Conservation (phyloP, 2,329 filamentous ascomycete genomes). For the Neospermospora avenae region DNA sequence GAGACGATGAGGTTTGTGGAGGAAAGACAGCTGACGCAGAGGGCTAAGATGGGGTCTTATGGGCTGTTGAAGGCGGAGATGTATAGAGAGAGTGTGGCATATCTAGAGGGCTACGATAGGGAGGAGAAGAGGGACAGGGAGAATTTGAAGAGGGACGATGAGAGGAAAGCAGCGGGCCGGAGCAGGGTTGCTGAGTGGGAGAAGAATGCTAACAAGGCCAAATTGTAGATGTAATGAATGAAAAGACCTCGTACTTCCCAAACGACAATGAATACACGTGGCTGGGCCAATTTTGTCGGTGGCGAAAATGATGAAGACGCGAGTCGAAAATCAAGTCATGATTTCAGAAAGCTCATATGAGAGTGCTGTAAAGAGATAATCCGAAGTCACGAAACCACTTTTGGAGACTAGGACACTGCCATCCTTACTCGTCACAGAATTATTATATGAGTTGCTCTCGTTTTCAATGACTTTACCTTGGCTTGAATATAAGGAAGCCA, state of each 20-base stretch:
- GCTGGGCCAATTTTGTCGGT: no score
- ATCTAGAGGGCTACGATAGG: conserved; percentile 51
- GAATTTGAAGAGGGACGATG: conserved; percentile 39
- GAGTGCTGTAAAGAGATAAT: no score
- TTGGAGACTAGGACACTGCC: no score
- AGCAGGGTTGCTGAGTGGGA: conserved; percentile 30
- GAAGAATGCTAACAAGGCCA: conserved; percentile 27
- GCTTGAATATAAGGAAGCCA: no score
- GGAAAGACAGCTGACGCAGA: conserved; percentile 56
- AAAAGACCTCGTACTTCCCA: background rate
- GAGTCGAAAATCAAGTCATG: no score
- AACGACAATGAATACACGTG: background rate
- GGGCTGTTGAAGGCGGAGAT: conserved; percentile 72
- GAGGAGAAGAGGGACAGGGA: conserved; percentile 49
- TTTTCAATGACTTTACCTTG: no score
- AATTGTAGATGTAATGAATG: conserved; percentile 22
- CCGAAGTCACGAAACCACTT: no score
- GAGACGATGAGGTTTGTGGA: conserved; percentile 59
- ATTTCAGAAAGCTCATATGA: no score
- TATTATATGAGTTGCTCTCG: no score
- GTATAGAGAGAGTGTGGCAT: conserved; percentile 62
- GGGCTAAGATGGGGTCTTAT: conserved; percentile 65
- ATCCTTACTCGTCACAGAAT: no score
- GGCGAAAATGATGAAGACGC: no score
- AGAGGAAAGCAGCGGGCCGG: conserved; percentile 23